Base-by-base conservation (phyloP, 768 basidiomycete genomes). In the Mycena maculata region DNA sequence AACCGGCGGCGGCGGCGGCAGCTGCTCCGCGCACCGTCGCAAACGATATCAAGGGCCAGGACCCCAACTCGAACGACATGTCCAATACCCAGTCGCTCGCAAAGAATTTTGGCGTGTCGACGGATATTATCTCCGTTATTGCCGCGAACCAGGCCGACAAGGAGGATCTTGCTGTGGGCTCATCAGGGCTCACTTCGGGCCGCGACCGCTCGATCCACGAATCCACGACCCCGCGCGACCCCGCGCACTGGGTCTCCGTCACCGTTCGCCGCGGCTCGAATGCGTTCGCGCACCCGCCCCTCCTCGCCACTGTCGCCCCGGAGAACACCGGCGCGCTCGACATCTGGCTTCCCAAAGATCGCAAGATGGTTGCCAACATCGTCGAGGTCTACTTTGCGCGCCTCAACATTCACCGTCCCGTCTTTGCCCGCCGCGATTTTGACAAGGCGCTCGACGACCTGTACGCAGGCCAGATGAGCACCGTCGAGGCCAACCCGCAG, bases 401-500 rank as follows among this genome's bases (percentile, higher is more conserved):
- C 54, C 92, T 95, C 76, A 94, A 95, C 69, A 75, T 86, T 69
- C 93, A 95, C 74, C 87, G 94, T 2, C 94, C 93, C 0, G 90
- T 94, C 55, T 93, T 90, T 74, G 77, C 85, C 30, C 89, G 88
- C 49, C 80, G 83, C 59, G 89, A 91, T 41, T 94, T 95, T 76
- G 86, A 92, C 69, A 83, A 81, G 72, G 82, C 84, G 16, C 78
- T 95, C 58, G 81, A 86, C 47, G 84, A 87, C 27, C 83, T 93
- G n/a, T 95, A 95, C 73, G 85, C 88, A 0, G 84, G 84, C 50
- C 76, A 81, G 9, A 77, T 79, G 11, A 69, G 47, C 4, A 31
- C 57, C 13, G 47, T 25, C 18, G 69, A 66, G 4, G 18, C 53
- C 33, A 33, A 16, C n/a, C 39, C 83, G 3, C 84, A 87, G 25